These are phyloP conservation scores for Alternaria brassicicola DNA, from an alignment of 2,329 filamentous ascomycete species.

Conservation along the genomic window DNA sequence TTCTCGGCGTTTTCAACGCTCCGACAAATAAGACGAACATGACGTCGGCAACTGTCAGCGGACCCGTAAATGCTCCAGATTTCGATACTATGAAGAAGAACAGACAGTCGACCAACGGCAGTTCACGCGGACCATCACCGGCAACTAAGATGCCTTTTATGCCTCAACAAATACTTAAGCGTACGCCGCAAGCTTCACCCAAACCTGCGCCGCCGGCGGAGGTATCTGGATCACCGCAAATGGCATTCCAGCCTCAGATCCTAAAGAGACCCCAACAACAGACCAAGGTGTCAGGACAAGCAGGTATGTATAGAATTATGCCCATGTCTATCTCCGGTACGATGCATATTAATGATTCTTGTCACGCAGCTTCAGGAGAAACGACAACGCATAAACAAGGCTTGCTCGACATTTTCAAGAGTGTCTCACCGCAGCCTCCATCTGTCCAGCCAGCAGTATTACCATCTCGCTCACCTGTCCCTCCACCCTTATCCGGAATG, in stretches of 20 bases:
- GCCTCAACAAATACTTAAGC: conserved; percentile 37
- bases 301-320: not conserved
- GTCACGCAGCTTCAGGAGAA: conserved; percentile 3
- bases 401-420: conserved; percentile 30
- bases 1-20: conserved; percentile 27
- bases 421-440: conserved; percentile 20
- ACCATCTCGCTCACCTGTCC: conserved; percentile 19
- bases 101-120: conserved; percentile 28
- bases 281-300: conserved; percentile 13
- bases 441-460: conserved; percentile 8
- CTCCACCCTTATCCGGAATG: conserved; percentile 13
- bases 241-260: conserved; percentile 45
- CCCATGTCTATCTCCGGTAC: not conserved
- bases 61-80: conserved; percentile 51
- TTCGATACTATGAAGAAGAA: conserved; percentile 49
- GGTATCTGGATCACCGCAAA: conserved; percentile 19
- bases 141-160: conserved; percentile 32
- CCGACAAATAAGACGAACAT: conserved; percentile 31
- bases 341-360: not conserved
- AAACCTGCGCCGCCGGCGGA: conserved; percentile 8
- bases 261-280: conserved; percentile 44
- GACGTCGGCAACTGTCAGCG: conserved; percentile 50
- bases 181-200: conserved; percentile 18
- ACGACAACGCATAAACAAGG: conserved; percentile 28
- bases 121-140: conserved; percentile 40